Evolutionary conservation across 169 alveolate genomes (phyloP).

Genomic region (Plasmodium reichenowi): DNA sequence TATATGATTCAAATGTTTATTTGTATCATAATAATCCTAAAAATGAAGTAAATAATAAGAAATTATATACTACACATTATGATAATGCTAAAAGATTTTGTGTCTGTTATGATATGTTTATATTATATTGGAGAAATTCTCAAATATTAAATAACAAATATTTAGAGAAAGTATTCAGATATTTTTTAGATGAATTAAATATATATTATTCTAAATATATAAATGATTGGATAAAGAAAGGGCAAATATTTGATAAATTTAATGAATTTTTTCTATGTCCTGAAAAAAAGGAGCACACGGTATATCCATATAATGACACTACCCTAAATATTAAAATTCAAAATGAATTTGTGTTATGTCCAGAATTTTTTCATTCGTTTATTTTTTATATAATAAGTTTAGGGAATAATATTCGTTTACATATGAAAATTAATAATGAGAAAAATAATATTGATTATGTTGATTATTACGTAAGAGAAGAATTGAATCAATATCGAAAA

Average conservation of each 20-base stretch:
- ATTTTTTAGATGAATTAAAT: constrained; percentile 49
- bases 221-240: constrained; percentile 72
- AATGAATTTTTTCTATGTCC: constrained; percentile 74
- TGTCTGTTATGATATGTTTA: constrained; percentile 57
- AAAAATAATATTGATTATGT: constrained; percentile 40
- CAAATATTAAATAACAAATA: constrained; percentile 47
- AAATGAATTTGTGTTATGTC: constrained; percentile 59
- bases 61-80: not conserved
- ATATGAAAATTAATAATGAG: constrained; percentile 71
- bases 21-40: constrained; percentile 6
- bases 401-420: constrained; percentile 66
- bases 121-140: constrained; percentile 67
- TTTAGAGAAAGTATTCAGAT: constrained; percentile 67
- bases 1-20: constrained; percentile 52
- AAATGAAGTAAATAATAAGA: too few species aligned
- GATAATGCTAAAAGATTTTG: constrained; percentile 76
- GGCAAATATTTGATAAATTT: constrained; percentile 47
- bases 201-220: constrained; percentile 71
- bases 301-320: constrained; percentile 1
- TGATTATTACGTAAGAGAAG: constrained; percentile 51
- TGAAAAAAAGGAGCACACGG: constrained; percentile 4
- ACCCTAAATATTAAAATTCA: constrained; percentile 38
- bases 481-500: not conserved
- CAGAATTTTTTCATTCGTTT: constrained; percentile 74
- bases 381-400: constrained; percentile 49